A percentile compares a stretch with the other conserved stretches of the same genome.
These are phyloP conservation scores for Phytophthora meadii DNA, from an alignment of 352 stramenopile species.

Conservation along the genomic window DNA sequence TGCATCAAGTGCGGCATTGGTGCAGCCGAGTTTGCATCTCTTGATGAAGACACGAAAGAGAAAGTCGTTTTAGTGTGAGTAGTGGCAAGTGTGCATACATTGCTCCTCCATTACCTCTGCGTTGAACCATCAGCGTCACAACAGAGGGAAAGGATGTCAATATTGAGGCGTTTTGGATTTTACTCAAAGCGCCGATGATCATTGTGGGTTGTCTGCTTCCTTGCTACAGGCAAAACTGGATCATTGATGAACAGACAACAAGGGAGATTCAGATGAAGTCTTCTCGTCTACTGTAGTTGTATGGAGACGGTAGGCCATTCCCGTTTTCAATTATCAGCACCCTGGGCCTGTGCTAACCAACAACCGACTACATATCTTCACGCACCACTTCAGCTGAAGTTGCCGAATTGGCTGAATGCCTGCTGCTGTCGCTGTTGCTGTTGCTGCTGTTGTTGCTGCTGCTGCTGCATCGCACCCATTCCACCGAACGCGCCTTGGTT, in stretches of 20 bases:
- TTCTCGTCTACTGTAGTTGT: slow-evolving; percentile 27
- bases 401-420: slow-evolving; percentile 66
- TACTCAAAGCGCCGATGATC: slow-evolving; percentile 32
- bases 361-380: slow-evolving; percentile 10
- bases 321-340: slow-evolving; percentile 35
- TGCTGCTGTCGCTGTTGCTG: slow-evolving; percentile 65
- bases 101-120: slow-evolving; percentile 33
- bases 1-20: slow-evolving; percentile 17
- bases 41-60: slow-evolving; percentile 24
- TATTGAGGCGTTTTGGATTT: slow-evolving; percentile 35
- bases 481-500: slow-evolving; percentile 57
- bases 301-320: slow-evolving; percentile 22
- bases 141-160: slow-evolving; percentile 22
- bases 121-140: slow-evolving; percentile 30
- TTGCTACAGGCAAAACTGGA: slow-evolving; percentile 12
- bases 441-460: slow-evolving; percentile 55
- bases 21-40: slow-evolving; percentile 24
- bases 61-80: slow-evolving; percentile 23
- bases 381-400: slow-evolving; percentile 37
- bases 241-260: slow-evolving; percentile 4
- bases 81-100: slow-evolving; percentile 38
- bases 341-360: slow-evolving; percentile 17
- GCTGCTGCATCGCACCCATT: slow-evolving; percentile 55
- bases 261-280: slow-evolving; percentile 12
- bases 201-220: slow-evolving; percentile 7